Conservation (phyloP, 768 basidiomycete species). For the Mycena vulgaris region DNA sequence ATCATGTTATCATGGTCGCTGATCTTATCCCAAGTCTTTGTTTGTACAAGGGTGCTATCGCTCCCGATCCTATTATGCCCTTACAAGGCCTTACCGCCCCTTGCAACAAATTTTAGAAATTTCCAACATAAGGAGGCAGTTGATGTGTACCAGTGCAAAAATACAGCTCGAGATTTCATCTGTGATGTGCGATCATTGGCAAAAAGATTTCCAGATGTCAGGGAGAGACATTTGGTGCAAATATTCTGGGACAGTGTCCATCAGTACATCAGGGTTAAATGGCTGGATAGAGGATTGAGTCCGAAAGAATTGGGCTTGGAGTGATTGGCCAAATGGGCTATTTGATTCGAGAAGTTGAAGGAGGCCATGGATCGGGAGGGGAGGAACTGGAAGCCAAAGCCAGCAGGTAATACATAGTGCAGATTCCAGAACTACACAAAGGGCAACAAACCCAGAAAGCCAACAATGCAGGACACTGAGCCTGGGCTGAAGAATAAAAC, state of each 20-base stretch:
- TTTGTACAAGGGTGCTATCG: no score
- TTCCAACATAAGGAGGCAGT: background rate
- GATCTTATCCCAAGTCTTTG: no score
- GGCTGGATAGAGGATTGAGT: background rate
- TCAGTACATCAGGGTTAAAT: slow-evolving; percentile 3
- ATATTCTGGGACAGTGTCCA: slow-evolving; percentile 21
- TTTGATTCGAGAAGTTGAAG: background rate
- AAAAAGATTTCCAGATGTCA: slow-evolving; percentile 22
- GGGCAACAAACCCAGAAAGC: slow-evolving; percentile 17
- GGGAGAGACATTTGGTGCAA: slow-evolving; percentile 12
- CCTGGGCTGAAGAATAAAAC: background rate
- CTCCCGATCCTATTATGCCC: no score
- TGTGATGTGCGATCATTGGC: slow-evolving; percentile 16
- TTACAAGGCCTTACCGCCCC: no score
- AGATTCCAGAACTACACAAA: slow-evolving; percentile 8
- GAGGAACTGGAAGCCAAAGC: slow-evolving; percentile 16
- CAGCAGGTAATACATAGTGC: slow-evolving; percentile 16
- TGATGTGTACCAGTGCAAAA: slow-evolving; percentile 22
- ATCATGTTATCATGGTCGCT: no score
- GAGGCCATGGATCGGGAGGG: background rate
- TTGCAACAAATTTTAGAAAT: no score
- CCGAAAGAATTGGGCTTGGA: background rate
- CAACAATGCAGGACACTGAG: background rate
- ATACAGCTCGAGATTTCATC: slow-evolving; percentile 17
- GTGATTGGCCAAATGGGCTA: background rate